Base-by-base conservation (phyloP, 495 filamentous ascomycete genomes). In the Amorphotheca resinae region DNA sequence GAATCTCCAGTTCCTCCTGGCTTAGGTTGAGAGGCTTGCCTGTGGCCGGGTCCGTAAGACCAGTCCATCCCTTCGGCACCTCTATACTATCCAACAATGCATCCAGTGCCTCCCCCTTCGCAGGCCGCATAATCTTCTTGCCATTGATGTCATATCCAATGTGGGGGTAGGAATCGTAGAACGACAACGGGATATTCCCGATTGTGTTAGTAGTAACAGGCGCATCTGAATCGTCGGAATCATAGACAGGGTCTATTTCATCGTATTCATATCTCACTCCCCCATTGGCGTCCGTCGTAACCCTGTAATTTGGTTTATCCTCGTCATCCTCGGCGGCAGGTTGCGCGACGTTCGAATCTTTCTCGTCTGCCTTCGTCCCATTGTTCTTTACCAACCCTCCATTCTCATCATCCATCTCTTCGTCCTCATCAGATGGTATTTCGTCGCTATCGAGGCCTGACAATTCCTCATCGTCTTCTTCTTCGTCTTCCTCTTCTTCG, bases 71-170 rank as follows among this genome's bases (percentile, higher is more conserved):
- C 70, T 93, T 86, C 21, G 91, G 91, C n/a, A 98, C 67, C 51
- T 98, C 91, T 50, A 98, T 96, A 59, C 83, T 93, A 53, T 96
- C 88, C 22, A 98, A 70, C 33, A 98, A 69, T 4, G 86, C 85
- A 73, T 98, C 93, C 22, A 98, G 66, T 30, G 93, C 91, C 57
- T 93, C 82, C 25, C 91, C 91, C 56, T 86, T 87, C 22, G 91
- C 91, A 2, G 91, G 91, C 35, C 91, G 84, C 77, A 93, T 80
- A 43, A 98, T 93, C 61, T 84, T 93, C 69, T 87, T 95, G 60
- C 91, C 91, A 64, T 98, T 93, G 62, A 98, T 95, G 58, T 95
- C 84, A 62, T 98, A 98, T 32, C 91, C 91, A 59, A 98, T 95
- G 60, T 98, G 91, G 41, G 93, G 91, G 57, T 95, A 96, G 34